Percentiles rank a stretch among this genome's conserved stretches.
Conservation (phyloP, 2,329 filamentous ascomycete species). For the Alternaria sp. region DNA sequence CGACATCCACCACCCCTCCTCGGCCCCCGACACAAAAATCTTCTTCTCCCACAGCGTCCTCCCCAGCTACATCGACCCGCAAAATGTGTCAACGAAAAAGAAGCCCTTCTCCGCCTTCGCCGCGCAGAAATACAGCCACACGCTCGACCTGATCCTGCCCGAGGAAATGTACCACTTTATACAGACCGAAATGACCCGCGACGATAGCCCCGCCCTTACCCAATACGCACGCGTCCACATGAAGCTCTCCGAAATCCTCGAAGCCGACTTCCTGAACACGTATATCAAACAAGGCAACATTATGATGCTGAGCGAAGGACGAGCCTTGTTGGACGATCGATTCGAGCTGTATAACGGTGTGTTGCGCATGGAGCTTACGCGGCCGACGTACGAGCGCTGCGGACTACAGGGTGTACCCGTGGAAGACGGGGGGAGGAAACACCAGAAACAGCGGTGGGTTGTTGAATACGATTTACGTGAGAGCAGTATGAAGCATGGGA, state of each 20-base stretch:
- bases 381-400: conserved; percentile 79
- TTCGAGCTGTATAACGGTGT: conserved; percentile 74
- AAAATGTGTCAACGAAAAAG: conserved; percentile 62
- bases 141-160: conserved; percentile 75
- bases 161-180: conserved; percentile 55
- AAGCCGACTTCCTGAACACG: conserved; percentile 77
- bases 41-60: conserved; percentile 74
- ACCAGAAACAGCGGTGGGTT: conserved; percentile 76
- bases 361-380: conserved; percentile 78
- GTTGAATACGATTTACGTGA: conserved; percentile 77
- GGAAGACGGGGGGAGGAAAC: conserved; percentile 63
- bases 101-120: conserved; percentile 77
- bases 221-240: conserved; percentile 74
- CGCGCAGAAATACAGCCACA: conserved; percentile 71
- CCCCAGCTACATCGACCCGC: conserved; percentile 70
- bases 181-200: conserved; percentile 10
- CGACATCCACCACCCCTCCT: conserved; percentile 40
- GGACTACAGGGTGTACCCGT: conserved; percentile 77
- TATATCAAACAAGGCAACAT: conserved; percentile 85
- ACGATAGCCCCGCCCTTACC: conserved; percentile 39
- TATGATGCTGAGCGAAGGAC: conserved; percentile 83
- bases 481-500: conserved; percentile 80
- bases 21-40: conserved; percentile 65
- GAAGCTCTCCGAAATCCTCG: conserved; percentile 73
- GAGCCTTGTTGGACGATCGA: conserved; percentile 71